Conservation (phyloP, 164 flowering plant species). For the Dillenia turbinata region DNA sequence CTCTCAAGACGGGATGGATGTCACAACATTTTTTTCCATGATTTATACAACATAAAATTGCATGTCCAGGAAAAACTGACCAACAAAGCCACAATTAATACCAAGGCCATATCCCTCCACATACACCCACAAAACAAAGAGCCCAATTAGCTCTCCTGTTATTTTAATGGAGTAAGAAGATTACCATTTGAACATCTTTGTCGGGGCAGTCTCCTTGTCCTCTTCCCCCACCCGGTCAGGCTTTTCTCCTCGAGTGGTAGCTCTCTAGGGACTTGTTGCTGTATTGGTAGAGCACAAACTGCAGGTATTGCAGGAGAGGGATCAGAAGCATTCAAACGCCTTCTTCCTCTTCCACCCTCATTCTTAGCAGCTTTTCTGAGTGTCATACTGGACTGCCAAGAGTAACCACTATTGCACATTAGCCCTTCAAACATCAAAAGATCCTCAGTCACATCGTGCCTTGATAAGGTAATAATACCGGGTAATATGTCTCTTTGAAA, state of each 20-base stretch:
- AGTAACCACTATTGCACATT: slow-evolving; percentile 70
- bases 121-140: too few relatives aligned
- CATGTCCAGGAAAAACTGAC: too few relatives aligned
- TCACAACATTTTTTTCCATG: too few relatives aligned
- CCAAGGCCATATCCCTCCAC: too few relatives aligned
- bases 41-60: too few relatives aligned
- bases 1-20: too few relatives aligned
- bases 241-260: slow-evolving; percentile 57
- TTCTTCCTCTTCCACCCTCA: slow-evolving; percentile 53
- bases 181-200: slow-evolving; percentile 72
- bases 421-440: slow-evolving; percentile 60
- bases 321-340: slow-evolving; percentile 30
- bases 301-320: slow-evolving; percentile 6
- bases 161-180: slow-evolving; percentile 5
- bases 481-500: slow-evolving; percentile 97
- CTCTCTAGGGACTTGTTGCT: slow-evolving; percentile 38
- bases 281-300: slow-evolving; percentile 26
- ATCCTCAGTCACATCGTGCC: slow-evolving; percentile 95
- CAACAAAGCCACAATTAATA: too few relatives aligned
- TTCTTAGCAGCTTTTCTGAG: slow-evolving; percentile 57
- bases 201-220: slow-evolving; percentile 77
- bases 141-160: too few relatives aligned
- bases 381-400: slow-evolving; percentile 59
- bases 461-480: slow-evolving; percentile 69
- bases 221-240: slow-evolving; percentile 92